Evolutionary conservation across 2,329 filamentous ascomycete species (phyloP).

Genomic region (Colletotrichum sp.): DNA sequence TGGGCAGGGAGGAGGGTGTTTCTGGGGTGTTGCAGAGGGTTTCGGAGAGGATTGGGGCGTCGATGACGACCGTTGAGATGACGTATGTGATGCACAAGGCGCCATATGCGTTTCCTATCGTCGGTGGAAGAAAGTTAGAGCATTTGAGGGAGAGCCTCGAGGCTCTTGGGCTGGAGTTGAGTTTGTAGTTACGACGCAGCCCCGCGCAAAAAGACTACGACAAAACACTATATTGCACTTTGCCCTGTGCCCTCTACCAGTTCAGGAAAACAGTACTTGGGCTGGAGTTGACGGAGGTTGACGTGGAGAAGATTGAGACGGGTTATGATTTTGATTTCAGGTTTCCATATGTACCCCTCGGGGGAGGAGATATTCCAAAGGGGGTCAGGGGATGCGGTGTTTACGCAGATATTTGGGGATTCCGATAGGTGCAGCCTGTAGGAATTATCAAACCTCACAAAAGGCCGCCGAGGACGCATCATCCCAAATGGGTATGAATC

Average conservation of each 20-base stretch:
- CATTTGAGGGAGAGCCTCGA: conserved; percentile 45
- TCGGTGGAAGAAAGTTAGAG: conserved; percentile 64
- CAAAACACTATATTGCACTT: conserved; percentile 4
- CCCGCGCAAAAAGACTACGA: too few relatives aligned
- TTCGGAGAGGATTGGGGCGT: neutral
- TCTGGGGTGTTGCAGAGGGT: neutral
- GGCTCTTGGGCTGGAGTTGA: conserved; percentile 37
- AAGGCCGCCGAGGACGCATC: neutral
- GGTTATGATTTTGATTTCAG: conserved; percentile 58
- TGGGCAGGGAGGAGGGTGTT: neutral
- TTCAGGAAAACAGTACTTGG: too few relatives aligned
- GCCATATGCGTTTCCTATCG: conserved; percentile 64
- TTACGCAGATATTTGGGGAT: neutral
- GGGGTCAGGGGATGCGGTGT: neutral
- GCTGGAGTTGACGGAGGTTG: conserved; percentile 48
- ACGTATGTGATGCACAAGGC: conserved; percentile 66
- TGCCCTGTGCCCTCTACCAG: too few relatives aligned
- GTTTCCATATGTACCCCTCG: conserved; percentile 45
- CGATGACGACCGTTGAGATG: conserved; percentile 43
- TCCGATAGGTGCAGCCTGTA: neutral
- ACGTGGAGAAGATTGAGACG: conserved; percentile 60
- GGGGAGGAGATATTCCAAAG: neutral
- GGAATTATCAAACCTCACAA: neutral
- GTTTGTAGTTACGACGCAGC: too few relatives aligned
- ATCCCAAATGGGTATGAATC: neutral